Base-by-base conservation (phyloP, 2,329 filamentous ascomycete genomes). In the Paraphaeosphaeria minitans region DNA sequence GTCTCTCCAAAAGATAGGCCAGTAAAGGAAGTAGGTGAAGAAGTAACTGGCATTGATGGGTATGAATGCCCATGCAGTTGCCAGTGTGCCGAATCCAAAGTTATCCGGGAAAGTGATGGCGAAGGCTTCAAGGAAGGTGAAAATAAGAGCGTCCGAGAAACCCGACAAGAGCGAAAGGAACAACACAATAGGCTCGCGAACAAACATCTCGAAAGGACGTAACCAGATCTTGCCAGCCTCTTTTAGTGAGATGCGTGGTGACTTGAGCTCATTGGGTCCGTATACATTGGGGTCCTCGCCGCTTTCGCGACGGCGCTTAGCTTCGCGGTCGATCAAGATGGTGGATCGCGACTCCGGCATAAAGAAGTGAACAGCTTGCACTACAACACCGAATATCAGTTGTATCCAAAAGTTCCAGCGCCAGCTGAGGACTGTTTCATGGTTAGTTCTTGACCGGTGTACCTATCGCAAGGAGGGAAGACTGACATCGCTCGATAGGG, bases 371-470 rank as follows among this genome's bases (percentile, higher is more conserved):
- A 90, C 68, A 2, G 85, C 42, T 71, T 93, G 90, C 1, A 91
- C 85, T 37, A 84, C 81, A 9, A 78, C 87, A 16, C 91, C 91
- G 56, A 94, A 88, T 65, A 93, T 92, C 63, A 94, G 84, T 75
- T 93, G 89, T 58, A 93, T 89, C 90, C 91, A 94, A 73, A 93
- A 92, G 54, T 83, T 86, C 88, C 88, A 93, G 64, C 83, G 84
- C 89, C 90, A 93, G 22, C 71, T 60, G 7, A 82, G 66, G 60
- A 78, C 65, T 66, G 10, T 83, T 79, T 0, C 87, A 78, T 62
- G 84, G 84, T 41, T 82, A 74, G 71, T 90, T 83, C 12, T 86
- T 83, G 67, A 91, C 21, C 90, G 0, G 87, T 88, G 12, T 4
- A 4, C 14, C 7, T 9, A 14, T 13, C 16, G 22, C 9, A 14